Conservation (phyloP, 2,329 filamentous ascomycete genomes). For the Exophiala lecanii-corni region DNA sequence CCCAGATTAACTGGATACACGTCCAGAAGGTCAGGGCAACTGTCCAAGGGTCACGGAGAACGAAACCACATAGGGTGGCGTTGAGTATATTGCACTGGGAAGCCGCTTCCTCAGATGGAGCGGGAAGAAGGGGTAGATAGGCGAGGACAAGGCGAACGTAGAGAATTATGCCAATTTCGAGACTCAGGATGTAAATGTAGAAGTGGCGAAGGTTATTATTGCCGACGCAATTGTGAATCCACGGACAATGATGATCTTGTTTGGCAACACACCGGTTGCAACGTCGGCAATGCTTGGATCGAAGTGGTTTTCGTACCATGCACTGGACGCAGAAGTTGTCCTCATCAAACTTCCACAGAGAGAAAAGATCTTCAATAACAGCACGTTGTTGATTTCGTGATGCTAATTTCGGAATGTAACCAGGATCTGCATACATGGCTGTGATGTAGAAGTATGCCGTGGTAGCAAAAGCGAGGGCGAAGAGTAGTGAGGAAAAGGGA, state of each 20-base stretch:
- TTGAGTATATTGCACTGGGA: slow-evolving; percentile 68
- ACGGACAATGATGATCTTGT: slow-evolving; percentile 96
- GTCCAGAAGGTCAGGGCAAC: slow-evolving; percentile 76
- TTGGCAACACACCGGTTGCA: slow-evolving; percentile 92
- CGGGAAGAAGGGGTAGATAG: slow-evolving; percentile 35
- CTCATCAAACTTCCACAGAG: slow-evolving; percentile 86
- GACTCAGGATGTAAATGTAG: slow-evolving; percentile 75
- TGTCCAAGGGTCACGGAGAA: slow-evolving; percentile 80
- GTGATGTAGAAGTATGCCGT: slow-evolving; percentile 82
- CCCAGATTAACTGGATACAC: slow-evolving; percentile 83
- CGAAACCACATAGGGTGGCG: slow-evolving; percentile 66
- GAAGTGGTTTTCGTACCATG: slow-evolving; percentile 86
- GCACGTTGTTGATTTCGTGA: slow-evolving; percentile 86
- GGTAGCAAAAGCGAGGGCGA: slow-evolving; percentile 59
- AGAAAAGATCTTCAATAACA: slow-evolving; percentile 80
- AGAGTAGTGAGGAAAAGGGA: slow-evolving; percentile 73
- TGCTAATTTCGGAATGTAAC: slow-evolving; percentile 84
- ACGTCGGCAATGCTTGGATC: slow-evolving; percentile 91
- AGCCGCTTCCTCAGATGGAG: slow-evolving; percentile 25
- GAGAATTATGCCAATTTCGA: slow-evolving; percentile 69
- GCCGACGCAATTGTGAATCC: slow-evolving; percentile 95
- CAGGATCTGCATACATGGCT: slow-evolving; percentile 83
- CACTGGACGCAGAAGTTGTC: slow-evolving; percentile 89
- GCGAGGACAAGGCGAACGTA: slow-evolving; percentile 68
- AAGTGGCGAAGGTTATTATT: slow-evolving; percentile 97